phyloP scores from a whole-genome alignment of 192 early-diverging fungal genomes.

The Chytriomyces sp. region DNA sequence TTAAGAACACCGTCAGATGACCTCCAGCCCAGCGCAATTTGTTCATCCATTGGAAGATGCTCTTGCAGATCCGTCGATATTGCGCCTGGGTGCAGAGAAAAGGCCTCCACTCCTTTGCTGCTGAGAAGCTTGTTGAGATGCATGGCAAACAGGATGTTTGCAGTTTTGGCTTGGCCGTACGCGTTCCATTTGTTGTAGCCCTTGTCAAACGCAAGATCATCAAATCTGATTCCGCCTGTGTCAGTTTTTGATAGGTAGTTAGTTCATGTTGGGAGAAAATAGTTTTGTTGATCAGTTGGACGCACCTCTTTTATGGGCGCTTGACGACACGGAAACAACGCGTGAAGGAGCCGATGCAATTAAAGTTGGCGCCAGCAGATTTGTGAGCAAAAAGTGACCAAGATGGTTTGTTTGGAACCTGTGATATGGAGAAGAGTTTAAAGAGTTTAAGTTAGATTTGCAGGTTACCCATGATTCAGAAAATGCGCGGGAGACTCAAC shows the following conservation, averaged over 20 bases:
- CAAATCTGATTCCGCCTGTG: slow-evolving; percentile 20
- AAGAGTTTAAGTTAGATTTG: no score
- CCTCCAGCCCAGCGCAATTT: slow-evolving; percentile 4
- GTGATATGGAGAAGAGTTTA: no score
- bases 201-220: slow-evolving; percentile 35
- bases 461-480: no score
- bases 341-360: slow-evolving; percentile 37
- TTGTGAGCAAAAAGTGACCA: slow-evolving; percentile 49
- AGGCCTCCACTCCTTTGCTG: slow-evolving; percentile 19
- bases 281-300: background rate
- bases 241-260: background rate
- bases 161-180: slow-evolving; percentile 50
- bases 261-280: background rate
- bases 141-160: slow-evolving; percentile 47
- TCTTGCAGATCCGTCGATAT: slow-evolving; percentile 21
- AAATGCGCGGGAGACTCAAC: no score
- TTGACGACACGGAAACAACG: slow-evolving; percentile 41
- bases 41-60: slow-evolving; percentile 3
- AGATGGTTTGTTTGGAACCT: slow-evolving; percentile 46
- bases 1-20: background rate
- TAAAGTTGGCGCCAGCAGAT: slow-evolving; percentile 39
- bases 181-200: slow-evolving; percentile 28
- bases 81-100: slow-evolving; percentile 45
- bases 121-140: slow-evolving; percentile 17
- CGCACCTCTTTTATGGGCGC: slow-evolving; percentile 20